phyloP scores from a whole-genome alignment of 1,284 basidiomycete genomes.

The Pseudozyma sp. region DNA sequence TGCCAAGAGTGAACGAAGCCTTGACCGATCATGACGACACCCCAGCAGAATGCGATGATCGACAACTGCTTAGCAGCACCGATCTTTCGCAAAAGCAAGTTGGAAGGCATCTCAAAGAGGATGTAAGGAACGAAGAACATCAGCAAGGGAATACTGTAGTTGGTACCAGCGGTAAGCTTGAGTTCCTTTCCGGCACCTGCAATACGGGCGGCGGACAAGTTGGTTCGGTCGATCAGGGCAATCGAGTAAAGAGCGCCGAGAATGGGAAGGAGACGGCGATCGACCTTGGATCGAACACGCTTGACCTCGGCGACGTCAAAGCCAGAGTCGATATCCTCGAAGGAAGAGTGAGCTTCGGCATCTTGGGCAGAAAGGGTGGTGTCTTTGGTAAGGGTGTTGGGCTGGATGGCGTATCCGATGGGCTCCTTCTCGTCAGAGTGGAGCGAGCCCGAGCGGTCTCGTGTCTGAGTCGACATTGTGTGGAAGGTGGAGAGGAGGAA shows the following conservation, averaged over 20 bases:
- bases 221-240: slow-evolving; percentile 67
- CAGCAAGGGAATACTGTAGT: slow-evolving; percentile 64
- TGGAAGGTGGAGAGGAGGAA: not conserved
- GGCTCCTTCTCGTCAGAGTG: slow-evolving; percentile 47
- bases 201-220: slow-evolving; percentile 57
- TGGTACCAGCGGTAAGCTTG: slow-evolving; percentile 58
- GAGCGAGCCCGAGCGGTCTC: slow-evolving; percentile 45
- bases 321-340: slow-evolving; percentile 52
- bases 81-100: slow-evolving; percentile 66
- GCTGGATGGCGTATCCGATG: slow-evolving; percentile 34
- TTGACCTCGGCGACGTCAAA: slow-evolving; percentile 51
- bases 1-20: slow-evolving; percentile 54
- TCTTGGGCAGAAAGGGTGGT: slow-evolving; percentile 21
- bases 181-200: slow-evolving; percentile 57
- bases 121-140: slow-evolving; percentile 70
- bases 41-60: slow-evolving; percentile 68
- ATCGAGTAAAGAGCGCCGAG: slow-evolving; percentile 69
- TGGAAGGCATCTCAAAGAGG: slow-evolving; percentile 57
- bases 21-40: slow-evolving; percentile 69
- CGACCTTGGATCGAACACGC: slow-evolving; percentile 64
- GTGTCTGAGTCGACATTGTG: slow-evolving; percentile 25
- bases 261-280: slow-evolving; percentile 68
- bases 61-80: slow-evolving; percentile 69
- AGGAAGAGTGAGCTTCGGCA: slow-evolving; percentile 36
- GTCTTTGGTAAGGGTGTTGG: slow-evolving; percentile 37